Evolutionary conservation across 768 basidiomycete species (phyloP).

Genomic region (Exidia glandulosa): DNA sequence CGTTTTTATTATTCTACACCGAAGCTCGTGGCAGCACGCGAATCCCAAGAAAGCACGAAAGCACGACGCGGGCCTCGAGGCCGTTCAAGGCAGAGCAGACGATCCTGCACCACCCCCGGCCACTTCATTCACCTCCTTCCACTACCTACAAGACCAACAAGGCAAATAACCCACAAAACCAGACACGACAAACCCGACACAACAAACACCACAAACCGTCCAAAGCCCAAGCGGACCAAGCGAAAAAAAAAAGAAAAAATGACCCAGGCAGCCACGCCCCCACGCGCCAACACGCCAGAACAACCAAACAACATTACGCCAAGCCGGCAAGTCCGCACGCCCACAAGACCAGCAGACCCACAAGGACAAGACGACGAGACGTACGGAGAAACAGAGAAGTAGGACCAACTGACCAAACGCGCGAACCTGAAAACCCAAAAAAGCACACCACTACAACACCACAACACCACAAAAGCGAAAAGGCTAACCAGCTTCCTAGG

Average conservation of each 20-base stretch:
- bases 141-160: no score
- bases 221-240: conserved; percentile 94
- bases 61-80: not conserved
- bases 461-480: not conserved
- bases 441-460: not conserved
- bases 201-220: conserved; percentile 89
- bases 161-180: no score
- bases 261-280: not conserved
- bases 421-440: not conserved
- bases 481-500: conserved; percentile 53
- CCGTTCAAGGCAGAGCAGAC: not conserved
- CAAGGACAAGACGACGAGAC: not conserved
- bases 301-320: conserved; percentile 60
- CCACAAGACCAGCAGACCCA: conserved; percentile 83
- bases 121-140: conserved; percentile 24
- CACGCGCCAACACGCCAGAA: not conserved
- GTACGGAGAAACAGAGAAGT: not conserved
- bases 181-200: conserved; percentile 76
- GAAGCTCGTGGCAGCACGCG: not conserved
- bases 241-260: conserved; percentile 46
- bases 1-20: no score
- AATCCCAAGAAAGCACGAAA: not conserved
- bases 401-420: not conserved
- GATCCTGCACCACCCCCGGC: conserved; percentile 6
- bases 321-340: conserved; percentile 91